Conservation (phyloP, 2,329 filamentous ascomycete species). For the Pestalotiopsis sp. region DNA sequence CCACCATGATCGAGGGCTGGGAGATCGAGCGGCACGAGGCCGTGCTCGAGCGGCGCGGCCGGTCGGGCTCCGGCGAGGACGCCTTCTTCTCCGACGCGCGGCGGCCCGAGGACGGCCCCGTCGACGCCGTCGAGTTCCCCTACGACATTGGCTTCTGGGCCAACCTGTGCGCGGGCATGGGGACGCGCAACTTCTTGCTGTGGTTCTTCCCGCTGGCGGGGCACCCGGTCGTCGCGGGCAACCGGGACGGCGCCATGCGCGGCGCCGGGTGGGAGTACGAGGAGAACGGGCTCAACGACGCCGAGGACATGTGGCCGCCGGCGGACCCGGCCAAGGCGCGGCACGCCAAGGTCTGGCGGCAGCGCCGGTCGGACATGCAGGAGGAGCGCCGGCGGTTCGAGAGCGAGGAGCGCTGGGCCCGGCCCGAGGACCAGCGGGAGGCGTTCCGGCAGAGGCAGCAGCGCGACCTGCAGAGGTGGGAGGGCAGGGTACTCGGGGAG, state of each 20-base stretch:
- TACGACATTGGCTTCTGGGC: slow-evolving; percentile 77
- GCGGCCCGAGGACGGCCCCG: slow-evolving; percentile 45
- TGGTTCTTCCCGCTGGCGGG: slow-evolving; percentile 73
- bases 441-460: slow-evolving; percentile 54
- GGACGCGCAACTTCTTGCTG: slow-evolving; percentile 62
- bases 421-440: slow-evolving; percentile 46
- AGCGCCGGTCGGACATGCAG: slow-evolving; percentile 37
- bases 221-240: slow-evolving; percentile 43
- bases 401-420: slow-evolving; percentile 27
- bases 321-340: slow-evolving; percentile 63
- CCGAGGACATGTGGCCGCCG: slow-evolving; percentile 63
- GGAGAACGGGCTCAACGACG: slow-evolving; percentile 77
- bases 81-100: slow-evolving; percentile 36
- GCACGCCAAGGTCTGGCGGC: slow-evolving; percentile 36
- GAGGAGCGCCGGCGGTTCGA: slow-evolving; percentile 19
- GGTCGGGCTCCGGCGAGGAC: slow-evolving; percentile 36
- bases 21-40: slow-evolving; percentile 67
- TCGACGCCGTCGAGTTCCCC: slow-evolving; percentile 74
- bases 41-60: slow-evolving; percentile 47
- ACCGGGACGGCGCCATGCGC: slow-evolving; percentile 16
- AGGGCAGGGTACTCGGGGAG: slow-evolving; percentile 47
- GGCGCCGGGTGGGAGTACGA: slow-evolving; percentile 64
- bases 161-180: slow-evolving; percentile 79
- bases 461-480: slow-evolving; percentile 44
- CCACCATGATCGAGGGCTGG: slow-evolving; percentile 82